Evolutionary conservation across 306 rosid species (phyloP).

Genomic region (Aeschynomene evenia): DNA sequence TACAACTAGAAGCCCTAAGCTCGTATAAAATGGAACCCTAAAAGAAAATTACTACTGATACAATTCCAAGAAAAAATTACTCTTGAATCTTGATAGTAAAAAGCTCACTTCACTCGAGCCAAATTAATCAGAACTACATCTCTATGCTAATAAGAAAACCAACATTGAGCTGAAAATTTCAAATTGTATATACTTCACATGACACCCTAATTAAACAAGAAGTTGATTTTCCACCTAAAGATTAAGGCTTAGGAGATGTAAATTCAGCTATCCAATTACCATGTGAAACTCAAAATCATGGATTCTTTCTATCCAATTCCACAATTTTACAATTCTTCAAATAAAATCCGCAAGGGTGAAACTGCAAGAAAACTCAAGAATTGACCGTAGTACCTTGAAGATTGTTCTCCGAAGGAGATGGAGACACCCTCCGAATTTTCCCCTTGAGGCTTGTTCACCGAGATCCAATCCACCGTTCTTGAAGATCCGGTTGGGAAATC

Average conservation of each 20-base stretch:
- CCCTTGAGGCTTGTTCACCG: constrained; percentile 50
- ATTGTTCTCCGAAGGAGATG: constrained; percentile 56
- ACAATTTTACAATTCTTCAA: neutral
- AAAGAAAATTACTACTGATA: neutral
- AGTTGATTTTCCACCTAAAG: neutral
- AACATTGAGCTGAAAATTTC: constrained; percentile 4
- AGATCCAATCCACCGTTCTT: constrained; percentile 47
- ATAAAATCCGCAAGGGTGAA: neutral
- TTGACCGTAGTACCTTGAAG: constrained; percentile 48
- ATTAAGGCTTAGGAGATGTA: neutral
- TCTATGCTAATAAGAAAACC: neutral
- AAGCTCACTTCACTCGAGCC: no score
- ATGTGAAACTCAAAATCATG: neutral
- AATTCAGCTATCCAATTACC: neutral
- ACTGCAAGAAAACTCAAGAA: neutral
- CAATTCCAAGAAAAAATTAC: neutral
- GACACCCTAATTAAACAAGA: neutral
- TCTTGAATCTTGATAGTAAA: no score
- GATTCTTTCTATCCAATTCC: neutral
- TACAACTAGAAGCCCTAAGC: neutral
- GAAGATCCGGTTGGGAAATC: constrained; percentile 23
- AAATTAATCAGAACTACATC: no score
- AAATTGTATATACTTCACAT: neutral
- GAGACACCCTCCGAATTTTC: constrained; percentile 47
- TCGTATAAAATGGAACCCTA: neutral